Conservation (phyloP, 257 asterid species). For the Linaria vulgaris region DNA sequence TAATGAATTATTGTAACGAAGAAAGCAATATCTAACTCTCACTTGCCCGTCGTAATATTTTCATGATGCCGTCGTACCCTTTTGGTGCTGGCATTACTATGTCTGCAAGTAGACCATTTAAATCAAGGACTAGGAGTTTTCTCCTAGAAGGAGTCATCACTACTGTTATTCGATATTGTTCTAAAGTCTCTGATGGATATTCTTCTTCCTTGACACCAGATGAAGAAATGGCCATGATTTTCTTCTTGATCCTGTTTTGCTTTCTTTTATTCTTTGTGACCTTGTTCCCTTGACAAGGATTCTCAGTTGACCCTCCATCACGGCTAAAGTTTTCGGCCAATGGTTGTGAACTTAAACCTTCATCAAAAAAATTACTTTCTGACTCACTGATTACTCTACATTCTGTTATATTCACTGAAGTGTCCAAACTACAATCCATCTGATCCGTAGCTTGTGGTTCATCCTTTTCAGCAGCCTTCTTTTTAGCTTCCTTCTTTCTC, state of each 20-base stretch:
- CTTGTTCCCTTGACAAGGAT: constrained; percentile 25
- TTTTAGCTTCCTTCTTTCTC: constrained; percentile 22
- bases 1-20: not conserved
- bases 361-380: constrained; percentile 23
- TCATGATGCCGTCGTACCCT: constrained; percentile 39
- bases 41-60: constrained; percentile 73
- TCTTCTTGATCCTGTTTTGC: constrained; percentile 12
- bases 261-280: constrained; percentile 23
- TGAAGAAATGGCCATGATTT: not conserved
- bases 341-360: constrained; percentile 25
- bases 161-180: constrained; percentile 22
- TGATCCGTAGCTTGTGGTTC: constrained; percentile 30
- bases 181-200: constrained; percentile 23
- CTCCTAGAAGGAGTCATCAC: constrained; percentile 30
- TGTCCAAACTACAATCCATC: constrained; percentile 27
- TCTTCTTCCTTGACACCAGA: constrained; percentile 5
- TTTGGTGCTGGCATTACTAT: constrained; percentile 71
- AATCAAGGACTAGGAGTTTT: constrained; percentile 86
- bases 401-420: constrained; percentile 18
- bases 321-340: constrained; percentile 27
- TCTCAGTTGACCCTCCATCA: constrained; percentile 25
- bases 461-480: constrained; percentile 23
- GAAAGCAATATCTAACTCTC: constrained; percentile 24
- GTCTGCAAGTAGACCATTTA: constrained; percentile 88
- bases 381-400: constrained; percentile 20